phyloP scores from a whole-genome alignment of 208 protist genomes.

The Crithidia mellificae region DNA sequence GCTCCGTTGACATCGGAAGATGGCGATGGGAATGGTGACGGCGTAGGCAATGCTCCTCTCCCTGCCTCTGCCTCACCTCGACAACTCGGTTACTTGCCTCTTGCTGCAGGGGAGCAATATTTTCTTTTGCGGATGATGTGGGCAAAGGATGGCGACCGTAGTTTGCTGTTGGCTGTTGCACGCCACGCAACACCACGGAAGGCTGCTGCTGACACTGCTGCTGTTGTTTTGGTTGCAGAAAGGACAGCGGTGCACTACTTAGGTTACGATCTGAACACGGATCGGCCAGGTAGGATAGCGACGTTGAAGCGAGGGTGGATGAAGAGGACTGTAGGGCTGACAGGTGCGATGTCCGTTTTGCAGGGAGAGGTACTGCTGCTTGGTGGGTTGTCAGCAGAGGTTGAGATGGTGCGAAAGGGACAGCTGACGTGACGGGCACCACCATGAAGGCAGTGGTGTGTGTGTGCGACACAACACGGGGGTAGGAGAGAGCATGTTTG shows the following conservation, averaged over 20 bases:
- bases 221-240: not conserved
- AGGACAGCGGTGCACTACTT: not conserved
- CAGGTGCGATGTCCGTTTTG: not conserved
- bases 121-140: no score
- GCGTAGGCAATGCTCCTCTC: no score
- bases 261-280: not conserved
- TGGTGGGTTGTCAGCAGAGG: not conserved
- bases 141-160: no score
- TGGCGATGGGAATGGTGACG: no score
- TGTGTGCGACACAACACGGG: conserved; percentile 23
- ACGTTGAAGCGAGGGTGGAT: not conserved
- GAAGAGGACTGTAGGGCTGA: not conserved
- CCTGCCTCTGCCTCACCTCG: no score
- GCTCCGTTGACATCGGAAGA: no score
- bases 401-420: not conserved
- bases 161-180: no score
- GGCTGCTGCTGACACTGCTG: not conserved
- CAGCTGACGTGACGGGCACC: not conserved
- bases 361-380: not conserved
- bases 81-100: no score
- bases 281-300: conserved; percentile 5
- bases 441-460: conserved; percentile 27
- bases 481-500: not conserved
- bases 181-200: no score
- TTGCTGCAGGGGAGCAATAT: no score